Conservation (phyloP, 2,329 filamentous ascomycete genomes). For the Emericellopsis atlantica region DNA sequence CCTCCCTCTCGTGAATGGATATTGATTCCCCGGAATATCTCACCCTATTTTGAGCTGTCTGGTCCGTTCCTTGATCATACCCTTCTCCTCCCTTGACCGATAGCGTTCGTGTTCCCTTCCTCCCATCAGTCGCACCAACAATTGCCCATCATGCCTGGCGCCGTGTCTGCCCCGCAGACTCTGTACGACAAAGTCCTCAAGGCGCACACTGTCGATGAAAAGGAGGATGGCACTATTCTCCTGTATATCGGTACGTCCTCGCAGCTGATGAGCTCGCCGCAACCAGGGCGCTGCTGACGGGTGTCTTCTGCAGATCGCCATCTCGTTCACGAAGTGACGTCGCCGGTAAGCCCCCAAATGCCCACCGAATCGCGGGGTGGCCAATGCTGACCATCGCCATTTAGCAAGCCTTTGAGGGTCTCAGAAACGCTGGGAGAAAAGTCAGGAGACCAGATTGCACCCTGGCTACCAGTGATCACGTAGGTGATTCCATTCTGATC, state of each 20-base stretch:
- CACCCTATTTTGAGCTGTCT: neutral
- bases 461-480: slow-evolving; percentile 90
- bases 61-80: too few species aligned
- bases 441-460: slow-evolving; percentile 95
- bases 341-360: slow-evolving; percentile 51
- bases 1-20: neutral
- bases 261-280: neutral
- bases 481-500: slow-evolving; percentile 33
- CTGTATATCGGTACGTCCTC: slow-evolving; percentile 68
- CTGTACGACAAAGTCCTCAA: slow-evolving; percentile 97
- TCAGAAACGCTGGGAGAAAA: slow-evolving; percentile 75
- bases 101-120: neutral
- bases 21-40: neutral
- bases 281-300: neutral
- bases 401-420: slow-evolving; percentile 91
- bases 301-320: slow-evolving; percentile 56
- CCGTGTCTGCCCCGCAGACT: slow-evolving; percentile 61
- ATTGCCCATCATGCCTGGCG: slow-evolving; percentile 56
- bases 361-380: neutral
- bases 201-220: slow-evolving; percentile 89
- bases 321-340: slow-evolving; percentile 96
- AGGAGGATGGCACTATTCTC: slow-evolving; percentile 82
- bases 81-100: too few species aligned
- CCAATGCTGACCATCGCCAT: slow-evolving; percentile 6
- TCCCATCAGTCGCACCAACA: neutral